Base-by-base conservation (phyloP, 2,329 filamentous ascomycete species). In the Neofusicoccum sp. region DNA sequence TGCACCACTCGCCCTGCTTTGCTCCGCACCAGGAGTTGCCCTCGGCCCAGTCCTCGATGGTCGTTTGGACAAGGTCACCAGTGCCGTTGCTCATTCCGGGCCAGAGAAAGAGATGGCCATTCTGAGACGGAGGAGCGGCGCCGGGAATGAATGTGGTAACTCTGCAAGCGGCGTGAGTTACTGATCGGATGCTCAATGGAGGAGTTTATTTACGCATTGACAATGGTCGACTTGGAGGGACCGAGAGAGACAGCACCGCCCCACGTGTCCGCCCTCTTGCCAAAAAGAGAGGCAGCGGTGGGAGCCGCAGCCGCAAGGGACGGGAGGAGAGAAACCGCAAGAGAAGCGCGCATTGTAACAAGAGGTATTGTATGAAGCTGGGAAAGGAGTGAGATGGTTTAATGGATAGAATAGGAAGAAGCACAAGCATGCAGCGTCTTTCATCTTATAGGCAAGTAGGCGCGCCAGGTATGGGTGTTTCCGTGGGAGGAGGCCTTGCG, bases 51-150 rank as follows among this genome's bases (percentile, higher is more conserved):
- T 69, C 72, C 62, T 79, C 75, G 4, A 78, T 68, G 0, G 75
- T 78, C 0, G 75, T 75, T 61, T 79, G 76, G 48, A 79, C 66
- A 11, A 79, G 67, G 49, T 79, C 72, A 1, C 76, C 76, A 2
- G 77, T 79, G 43, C 77, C 76, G 63, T 78, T 79, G 56, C 73
- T 76, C 73, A 79, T 79, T 4, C 76, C 77, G 6, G 76, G 77
- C 75, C 75, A 79, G 34, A 79, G 70, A 65, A 76, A 78, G 0
- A 79, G 69, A 33, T 68, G 66, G 3, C 76, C 76, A 26, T 68
- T 72, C 53, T 78, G 76, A 0, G 69, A 71, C 0, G 69, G 36
- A 6, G 76, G 77, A 0, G 75, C 73, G 1, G 65, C 62, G 24
- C 76, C 76, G 1, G 76, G 76, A 40, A 75, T 72, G n/a, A 78